Base-by-base conservation (phyloP, 441 rosid species). In the Erodium trifolium region DNA sequence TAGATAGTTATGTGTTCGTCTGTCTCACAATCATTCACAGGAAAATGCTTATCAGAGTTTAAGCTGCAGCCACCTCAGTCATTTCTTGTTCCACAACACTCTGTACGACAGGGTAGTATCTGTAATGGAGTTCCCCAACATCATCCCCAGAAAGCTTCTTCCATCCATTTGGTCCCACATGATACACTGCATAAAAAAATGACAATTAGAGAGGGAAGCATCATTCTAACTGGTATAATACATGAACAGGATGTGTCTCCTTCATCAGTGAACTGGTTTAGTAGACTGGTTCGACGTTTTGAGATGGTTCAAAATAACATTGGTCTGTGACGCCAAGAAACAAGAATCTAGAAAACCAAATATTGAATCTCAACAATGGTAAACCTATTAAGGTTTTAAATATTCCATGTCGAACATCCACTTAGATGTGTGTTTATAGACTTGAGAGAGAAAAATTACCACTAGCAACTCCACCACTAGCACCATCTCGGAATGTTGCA, bases 401-500 rank as follows among this genome's bases (percentile, higher is more conserved):
- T 41, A 37, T 37, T 37, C 43, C 2, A 37, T 37, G 43, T 41
- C 2, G 12, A 41, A 12, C 47, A 41, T 41, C 47, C 9, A 49
- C 55, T 49, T 49, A 51, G 13, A 49, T 49, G 55, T 49, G 17
- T 12, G 53, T 47, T 2, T 49, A 13, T n/a, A 49, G 4, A 3
- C 11, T 13, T 67, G 62, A 41, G 66, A 64, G 72, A 47, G 27
- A 51, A 75, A 67, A 57, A 65, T 6, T 80, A 95, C 98, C 98
- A 77, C 99, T 95, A 63, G 97, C 99, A 60, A 95, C 97, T 71
- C 99, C 98, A 78, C 99, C 99, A 81, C 99, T 95, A 78, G 99
- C 98, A 65, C 92, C 98, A 78, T 95, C 99, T 31, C 99, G 86
- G 82, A 89, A 95, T 51, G 99, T 95, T 9, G 99, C 99, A 75